phyloP scores from a whole-genome alignment of 2,329 filamentous ascomycete species.

The Pseudovirgaria hyperparasitica region DNA sequence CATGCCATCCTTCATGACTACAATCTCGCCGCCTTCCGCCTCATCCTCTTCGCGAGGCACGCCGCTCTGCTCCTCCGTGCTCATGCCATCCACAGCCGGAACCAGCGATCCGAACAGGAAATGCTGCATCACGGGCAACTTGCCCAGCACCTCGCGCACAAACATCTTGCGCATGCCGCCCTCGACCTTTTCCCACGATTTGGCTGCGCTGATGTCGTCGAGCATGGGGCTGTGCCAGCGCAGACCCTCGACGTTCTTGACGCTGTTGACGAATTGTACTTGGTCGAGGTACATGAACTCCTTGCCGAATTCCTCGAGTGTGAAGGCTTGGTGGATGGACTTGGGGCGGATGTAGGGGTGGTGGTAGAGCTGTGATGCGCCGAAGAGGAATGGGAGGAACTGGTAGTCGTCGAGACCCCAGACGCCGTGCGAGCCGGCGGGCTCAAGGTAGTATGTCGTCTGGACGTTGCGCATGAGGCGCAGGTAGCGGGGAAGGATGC shows the following conservation, averaged over 20 bases:
- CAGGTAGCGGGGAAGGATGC: slow-evolving; percentile 73
- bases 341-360: slow-evolving; percentile 46
- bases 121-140: slow-evolving; percentile 96
- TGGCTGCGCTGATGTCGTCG: slow-evolving; percentile 87
- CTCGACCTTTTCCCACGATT: slow-evolving; percentile 85
- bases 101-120: slow-evolving; percentile 86
- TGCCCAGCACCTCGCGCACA: slow-evolving; percentile 77
- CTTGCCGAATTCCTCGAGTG: slow-evolving; percentile 70
- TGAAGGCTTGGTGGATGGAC: slow-evolving; percentile 71
- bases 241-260: slow-evolving; percentile 88
- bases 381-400: slow-evolving; percentile 40
- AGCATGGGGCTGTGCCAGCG: slow-evolving; percentile 98
- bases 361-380: slow-evolving; percentile 44
- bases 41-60: slow-evolving; percentile 32
- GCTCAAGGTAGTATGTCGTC: slow-evolving; percentile 89
- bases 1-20: slow-evolving; percentile 48
- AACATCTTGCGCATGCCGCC: slow-evolving; percentile 97
- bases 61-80: slow-evolving; percentile 40
- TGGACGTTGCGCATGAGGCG: slow-evolving; percentile 78
- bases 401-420: slow-evolving; percentile 43
- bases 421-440: slow-evolving; percentile 42
- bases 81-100: slow-evolving; percentile 73
- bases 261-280: slow-evolving; percentile 85
- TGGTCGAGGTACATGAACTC: slow-evolving; percentile 90
- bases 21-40: slow-evolving; percentile 37